Conservation (phyloP, 208 protist species). For the Naegleria lovaniensis region DNA sequence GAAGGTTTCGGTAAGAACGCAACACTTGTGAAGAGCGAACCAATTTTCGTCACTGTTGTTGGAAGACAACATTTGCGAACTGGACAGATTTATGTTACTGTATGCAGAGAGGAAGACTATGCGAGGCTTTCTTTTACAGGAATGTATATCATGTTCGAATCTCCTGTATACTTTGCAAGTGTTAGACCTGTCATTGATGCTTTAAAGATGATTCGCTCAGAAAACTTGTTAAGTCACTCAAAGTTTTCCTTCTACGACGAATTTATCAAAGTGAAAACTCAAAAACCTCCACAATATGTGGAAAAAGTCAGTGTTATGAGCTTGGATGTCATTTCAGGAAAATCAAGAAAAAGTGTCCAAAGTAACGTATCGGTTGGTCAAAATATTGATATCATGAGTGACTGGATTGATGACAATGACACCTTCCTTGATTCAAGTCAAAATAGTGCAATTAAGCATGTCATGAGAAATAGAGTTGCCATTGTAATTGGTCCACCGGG, state of each 20-base stretch:
- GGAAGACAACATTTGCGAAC: not conserved
- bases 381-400: not conserved
- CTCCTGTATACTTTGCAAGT: not conserved
- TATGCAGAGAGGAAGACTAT: not conserved
- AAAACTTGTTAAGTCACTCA: not conserved
- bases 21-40: not conserved
- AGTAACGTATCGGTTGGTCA: not conserved
- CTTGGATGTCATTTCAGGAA: not conserved
- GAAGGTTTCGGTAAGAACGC: not conserved
- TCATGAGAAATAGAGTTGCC: not conserved
- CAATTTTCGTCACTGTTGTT: not conserved
- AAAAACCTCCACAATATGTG: not conserved
- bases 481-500: conserved; percentile 42
- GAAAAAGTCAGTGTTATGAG: not conserved
- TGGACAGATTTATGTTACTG: not conserved
- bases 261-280: not conserved
- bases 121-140: not conserved
- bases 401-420: not conserved
- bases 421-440: not conserved
- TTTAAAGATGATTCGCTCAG: not conserved
- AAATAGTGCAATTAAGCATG: not conserved
- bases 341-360: not conserved
- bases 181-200: not conserved
- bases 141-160: not conserved
- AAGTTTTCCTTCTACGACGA: not conserved